Base-by-base conservation (phyloP, 139 green algal species). In the Eudorina sp. region DNA sequence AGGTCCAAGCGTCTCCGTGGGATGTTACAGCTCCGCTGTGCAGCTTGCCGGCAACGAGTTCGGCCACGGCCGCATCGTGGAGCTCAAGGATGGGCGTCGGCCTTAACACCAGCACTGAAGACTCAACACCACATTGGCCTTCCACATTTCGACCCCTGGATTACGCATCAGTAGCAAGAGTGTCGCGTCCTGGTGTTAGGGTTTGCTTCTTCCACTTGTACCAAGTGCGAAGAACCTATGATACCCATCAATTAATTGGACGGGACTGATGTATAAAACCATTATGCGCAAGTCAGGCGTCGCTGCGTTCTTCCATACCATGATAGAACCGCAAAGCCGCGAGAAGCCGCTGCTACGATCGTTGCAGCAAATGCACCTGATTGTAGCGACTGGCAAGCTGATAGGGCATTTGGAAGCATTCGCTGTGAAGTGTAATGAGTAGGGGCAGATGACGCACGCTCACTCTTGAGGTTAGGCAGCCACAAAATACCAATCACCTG, bases 121-220 rank as follows among this genome's bases (percentile, higher is more conserved):
- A 55, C 31, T 90, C 75, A 0, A 94, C 68, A 31, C 92, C 93
- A 46, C 92, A 95, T 84, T 96, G 92, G 0, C 91, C 90, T 78
- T 96, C 92, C 2, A 90, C 84, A 60, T 96, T 96, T 29, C 92
- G 58, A 7, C 94, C 94, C 94, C 94, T 96, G 89, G 48, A 86
- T 16, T 27, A 74, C 62, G 9, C 0, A 75, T 48, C 38, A 66
- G 18, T 27, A 19, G 55, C 55, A 66, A 29, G 55, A 19, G 55
- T 13, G 5, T 38, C 29, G 46, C 36, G 66, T 46, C 43, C 48
- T 40, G 53, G 51, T 1, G 41, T 55, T 69, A 72, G 53, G 53
- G 53, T 43, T 69, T 58, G 43, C 14, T 21, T n/a, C n/a, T n/a
- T n/a, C n/a, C n/a, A n/a, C n/a, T n/a, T n/a, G n/a, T n/a, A n/a